Evolutionary conservation across 1,284 basidiomycete species (phyloP).

Genomic region (Cystobasidium slooffiae): DNA sequence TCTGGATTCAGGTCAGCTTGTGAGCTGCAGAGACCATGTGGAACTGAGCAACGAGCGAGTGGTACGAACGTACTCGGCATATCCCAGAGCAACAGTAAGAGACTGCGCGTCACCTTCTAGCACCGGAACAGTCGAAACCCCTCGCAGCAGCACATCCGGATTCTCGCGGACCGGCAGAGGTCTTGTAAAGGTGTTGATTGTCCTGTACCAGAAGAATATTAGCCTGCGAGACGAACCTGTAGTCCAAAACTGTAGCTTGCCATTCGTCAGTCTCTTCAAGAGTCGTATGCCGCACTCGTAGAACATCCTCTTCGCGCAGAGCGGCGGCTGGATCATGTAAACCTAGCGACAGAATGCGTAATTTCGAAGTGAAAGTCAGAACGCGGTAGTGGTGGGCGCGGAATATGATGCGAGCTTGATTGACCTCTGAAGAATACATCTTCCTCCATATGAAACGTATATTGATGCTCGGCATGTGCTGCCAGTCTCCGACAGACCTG

Average conservation of each 20-base stretch:
- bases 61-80: constrained; percentile 19
- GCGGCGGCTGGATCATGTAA: constrained; percentile 15
- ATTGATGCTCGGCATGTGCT: constrained; percentile 32
- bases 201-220: constrained; percentile 9
- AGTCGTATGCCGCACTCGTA: constrained; percentile 24
- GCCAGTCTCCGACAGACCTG: constrained; percentile 33
- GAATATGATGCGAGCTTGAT: not conserved
- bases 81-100: constrained; percentile 34
- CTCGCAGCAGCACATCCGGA: constrained; percentile 21
- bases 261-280: constrained; percentile 22
- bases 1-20: not conserved
- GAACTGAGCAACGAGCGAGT: too few species aligned
- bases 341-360: not conserved
- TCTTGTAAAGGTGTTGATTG: constrained; percentile 4
- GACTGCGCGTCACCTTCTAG: constrained; percentile 37
- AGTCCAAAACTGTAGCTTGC: constrained; percentile 9
- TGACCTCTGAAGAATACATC: constrained; percentile 34
- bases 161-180: constrained; percentile 29
- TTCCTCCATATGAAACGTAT: constrained; percentile 6
- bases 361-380: not conserved
- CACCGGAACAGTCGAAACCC: constrained; percentile 19
- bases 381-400: not conserved
- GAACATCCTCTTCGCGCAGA: constrained; percentile 31
- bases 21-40: not conserved
- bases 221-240: not conserved